These are phyloP conservation scores for Nothophoma quercina DNA, from an alignment of 2,329 filamentous ascomycete genomes.

Conservation along the genomic window DNA sequence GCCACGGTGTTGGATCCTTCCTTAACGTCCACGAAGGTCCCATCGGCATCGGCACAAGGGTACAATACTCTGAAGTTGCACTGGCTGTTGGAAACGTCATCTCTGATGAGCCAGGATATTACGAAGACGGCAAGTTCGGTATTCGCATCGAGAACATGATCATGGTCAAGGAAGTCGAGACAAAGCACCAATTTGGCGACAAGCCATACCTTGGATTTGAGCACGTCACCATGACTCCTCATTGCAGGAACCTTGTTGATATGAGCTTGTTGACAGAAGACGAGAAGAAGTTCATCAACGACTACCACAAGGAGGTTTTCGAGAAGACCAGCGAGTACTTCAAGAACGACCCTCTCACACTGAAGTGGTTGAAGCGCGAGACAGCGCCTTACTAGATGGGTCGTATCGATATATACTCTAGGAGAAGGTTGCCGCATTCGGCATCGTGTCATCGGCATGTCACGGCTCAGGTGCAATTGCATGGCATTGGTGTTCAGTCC, in stretches of 20 bases:
- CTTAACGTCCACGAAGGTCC: constrained; percentile 97
- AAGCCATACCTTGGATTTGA: constrained; percentile 96
- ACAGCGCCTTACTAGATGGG: constrained; percentile 64
- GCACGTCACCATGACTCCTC: constrained; percentile 95
- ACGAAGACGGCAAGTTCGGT: constrained; percentile 93
- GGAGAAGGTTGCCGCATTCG: neutral
- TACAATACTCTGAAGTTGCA: constrained; percentile 90
- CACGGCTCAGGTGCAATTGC: constrained; percentile 14
- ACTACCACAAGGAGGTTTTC: constrained; percentile 81
- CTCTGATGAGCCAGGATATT: constrained; percentile 95
- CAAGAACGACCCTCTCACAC: constrained; percentile 72
- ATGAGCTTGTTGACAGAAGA: constrained; percentile 70
- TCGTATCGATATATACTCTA: neutral
- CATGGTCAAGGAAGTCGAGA: constrained; percentile 87
- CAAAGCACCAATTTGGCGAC: constrained; percentile 86
- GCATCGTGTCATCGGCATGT: constrained; percentile 16
- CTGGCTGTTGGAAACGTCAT: constrained; percentile 92
- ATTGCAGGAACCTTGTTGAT: constrained; percentile 89
- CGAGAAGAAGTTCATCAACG: constrained; percentile 88
- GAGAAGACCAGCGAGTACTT: constrained; percentile 84
- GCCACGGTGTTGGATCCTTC: constrained; percentile 93
- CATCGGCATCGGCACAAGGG: constrained; percentile 91
- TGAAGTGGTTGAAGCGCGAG: constrained; percentile 86
- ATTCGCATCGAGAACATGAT: constrained; percentile 97
- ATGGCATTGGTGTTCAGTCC: constrained; percentile 25